Base-by-base conservation (phyloP, 2,329 filamentous ascomycete species). In the Cladosporium sp. region DNA sequence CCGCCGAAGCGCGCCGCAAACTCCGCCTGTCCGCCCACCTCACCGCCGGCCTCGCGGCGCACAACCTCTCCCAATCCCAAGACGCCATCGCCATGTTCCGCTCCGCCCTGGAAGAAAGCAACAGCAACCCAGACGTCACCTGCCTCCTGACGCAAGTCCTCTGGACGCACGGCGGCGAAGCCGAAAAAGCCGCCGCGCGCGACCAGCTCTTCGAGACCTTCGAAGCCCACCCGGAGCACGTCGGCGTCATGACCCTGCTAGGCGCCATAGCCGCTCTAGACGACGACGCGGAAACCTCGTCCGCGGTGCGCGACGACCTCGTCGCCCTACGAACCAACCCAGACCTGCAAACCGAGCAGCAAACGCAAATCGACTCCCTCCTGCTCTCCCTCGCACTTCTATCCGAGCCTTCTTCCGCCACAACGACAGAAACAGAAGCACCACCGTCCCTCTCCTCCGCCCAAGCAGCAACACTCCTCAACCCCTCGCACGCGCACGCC, bases 61-160 rank as follows among this genome's bases (percentile, higher is more conserved):
- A 91, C 69, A 89, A 88, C 65, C 70, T 76, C 27, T 72, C 80
- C 19, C 73, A 84, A 19, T 79, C 86, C 57, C 79, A 84, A 36
- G 79, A 82, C 44, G 86, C 90, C 0, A 83, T 96, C 20, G 75
- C 79, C 9, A 90, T 86, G 70, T 95, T 99, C 68, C 83, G 89
- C 56, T 77, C 82, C 2, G 90, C 90, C 0, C 75, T 97, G 7
- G 77, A 84, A 50, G 90, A 95, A 65, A 89, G 87, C 1, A 73
- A 80, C 24, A 80, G 80, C 32, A 84, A 89, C 54, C 86, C 91
- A 0, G 90, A 96, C 63, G 86, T 92, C 1, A 84, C 90, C 0
- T 96, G 91, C 62, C 76, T 96, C 11, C 76, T 97, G 11, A 88
- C 91, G 0, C 89, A 97, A 68, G 88, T 97, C 0, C 78, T 97